phyloP scores from a whole-genome alignment of 2,329 filamentous ascomycete species.

The Pseudogymnoascus sp. region DNA sequence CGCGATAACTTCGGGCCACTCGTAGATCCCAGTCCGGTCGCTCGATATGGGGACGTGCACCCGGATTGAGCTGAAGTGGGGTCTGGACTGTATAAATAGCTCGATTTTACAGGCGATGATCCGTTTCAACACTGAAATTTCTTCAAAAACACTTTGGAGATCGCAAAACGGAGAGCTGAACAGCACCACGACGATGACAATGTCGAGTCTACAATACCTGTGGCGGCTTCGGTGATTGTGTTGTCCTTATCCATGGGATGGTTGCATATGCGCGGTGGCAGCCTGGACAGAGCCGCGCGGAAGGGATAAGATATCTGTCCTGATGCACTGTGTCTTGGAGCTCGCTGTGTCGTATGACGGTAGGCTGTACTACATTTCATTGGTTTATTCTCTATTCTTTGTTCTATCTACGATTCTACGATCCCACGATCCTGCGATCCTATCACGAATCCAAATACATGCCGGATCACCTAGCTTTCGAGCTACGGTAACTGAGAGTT shows the following conservation, averaged over 20 bases:
- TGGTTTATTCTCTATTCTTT: background rate
- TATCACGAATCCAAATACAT: constrained; percentile 6
- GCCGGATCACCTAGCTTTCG: constrained; percentile 24
- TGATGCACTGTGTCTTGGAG: background rate
- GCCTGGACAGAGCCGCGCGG: background rate
- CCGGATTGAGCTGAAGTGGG: constrained; percentile 6
- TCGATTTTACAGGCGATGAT: background rate
- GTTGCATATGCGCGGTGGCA: background rate
- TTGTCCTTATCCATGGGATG: background rate
- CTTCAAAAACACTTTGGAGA: background rate
- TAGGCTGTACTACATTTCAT: background rate
- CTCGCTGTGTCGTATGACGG: background rate
- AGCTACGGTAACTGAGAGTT: constrained; percentile 53
- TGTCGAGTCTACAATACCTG: background rate
- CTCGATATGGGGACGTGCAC: constrained; percentile 4
- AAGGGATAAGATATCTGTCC: background rate
- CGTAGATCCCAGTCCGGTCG: background rate
- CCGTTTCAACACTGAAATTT: constrained; percentile 5
- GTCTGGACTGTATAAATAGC: constrained; percentile 1
- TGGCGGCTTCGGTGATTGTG: background rate
- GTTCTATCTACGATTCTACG: background rate
- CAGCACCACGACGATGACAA: background rate
- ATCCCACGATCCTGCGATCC: background rate
- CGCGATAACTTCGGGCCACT: constrained; percentile 3
- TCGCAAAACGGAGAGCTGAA: background rate